Base-by-base conservation (phyloP, 108 stramenopile species). In the Skeletonema tropicum region DNA sequence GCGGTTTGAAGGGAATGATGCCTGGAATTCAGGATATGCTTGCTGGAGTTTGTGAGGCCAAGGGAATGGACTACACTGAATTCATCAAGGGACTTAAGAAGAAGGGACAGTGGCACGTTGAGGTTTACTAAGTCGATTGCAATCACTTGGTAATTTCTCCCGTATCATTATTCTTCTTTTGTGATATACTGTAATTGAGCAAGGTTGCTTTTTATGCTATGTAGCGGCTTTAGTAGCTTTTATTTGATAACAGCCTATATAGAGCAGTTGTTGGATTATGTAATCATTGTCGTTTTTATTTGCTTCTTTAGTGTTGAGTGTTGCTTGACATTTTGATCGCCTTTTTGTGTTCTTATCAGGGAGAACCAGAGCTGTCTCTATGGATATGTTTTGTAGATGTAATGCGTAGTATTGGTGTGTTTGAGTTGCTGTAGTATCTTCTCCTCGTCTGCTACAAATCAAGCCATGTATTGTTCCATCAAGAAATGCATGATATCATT, bases 1-100 rank as follows among this genome's bases (percentile, higher is more conserved):
- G 98, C 83, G 98, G 98, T 13, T 82, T 98, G 68, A 98, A 98
- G 94, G 98, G 97, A 61, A 97, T 98, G 98, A 98, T 98, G 98
- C 97, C 97, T 69, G 97, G 98, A 57, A 97, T 97, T 74, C 93
- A 94, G 61, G 90, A 92, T 68, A 98, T 97, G 96, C 84, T 98
- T 41, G 87, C 96, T 76, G 82, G 70, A 29, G 97, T 98, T 48
- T 94, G 94, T 30, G 74, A 78, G 68, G 73, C 76, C 76, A 98
- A 98, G 92, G 94, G 93, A 60, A 55, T 98, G 49, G 91, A 90
- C 57, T 97, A 95, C 66, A 92, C 92, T 6, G 92, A 92, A 49
- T 92, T 90, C 90, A 68, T 92, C 45, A 92, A 94, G 85, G 85
- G 80, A 15, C 88, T 94, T 73, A 96, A 96, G 89, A 71, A 84